Evolutionary conservation across 2,329 filamentous ascomycete genomes (phyloP).

Genomic region (Ampelomyces quisqualis): DNA sequence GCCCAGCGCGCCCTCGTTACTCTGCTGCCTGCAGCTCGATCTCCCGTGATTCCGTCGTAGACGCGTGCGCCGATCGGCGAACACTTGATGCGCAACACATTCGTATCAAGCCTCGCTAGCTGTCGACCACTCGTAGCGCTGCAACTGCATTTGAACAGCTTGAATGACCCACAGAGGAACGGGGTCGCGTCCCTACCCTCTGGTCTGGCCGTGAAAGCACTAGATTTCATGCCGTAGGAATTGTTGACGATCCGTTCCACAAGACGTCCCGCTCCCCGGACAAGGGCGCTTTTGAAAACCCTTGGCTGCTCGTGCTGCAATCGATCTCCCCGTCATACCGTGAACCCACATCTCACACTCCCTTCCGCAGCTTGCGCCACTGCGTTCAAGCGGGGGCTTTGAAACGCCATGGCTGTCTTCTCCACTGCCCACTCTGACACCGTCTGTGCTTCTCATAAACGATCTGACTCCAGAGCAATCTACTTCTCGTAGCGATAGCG

Average conservation of each 20-base stretch:
- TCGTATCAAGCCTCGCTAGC: constrained; percentile 7
- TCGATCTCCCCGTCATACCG: constrained; percentile 40
- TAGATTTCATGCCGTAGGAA: constrained; percentile 9
- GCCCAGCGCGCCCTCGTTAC: background rate
- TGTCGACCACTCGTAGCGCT: constrained; percentile 13
- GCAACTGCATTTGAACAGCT: constrained; percentile 7
- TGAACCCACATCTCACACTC: constrained; percentile 39
- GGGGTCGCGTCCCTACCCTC: constrained; percentile 21
- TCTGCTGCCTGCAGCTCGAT: constrained; percentile 8
- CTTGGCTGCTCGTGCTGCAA: constrained; percentile 35
- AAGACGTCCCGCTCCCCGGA: constrained; percentile 38
- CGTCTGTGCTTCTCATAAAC: constrained; percentile 9
- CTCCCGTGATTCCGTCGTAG: constrained; percentile 19
- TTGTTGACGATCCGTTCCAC: constrained; percentile 38
- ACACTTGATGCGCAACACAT: constrained; percentile 23
- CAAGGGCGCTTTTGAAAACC: constrained; percentile 27
- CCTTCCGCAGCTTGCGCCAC: constrained; percentile 39
- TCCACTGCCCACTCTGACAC: constrained; percentile 14
- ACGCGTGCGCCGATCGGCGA: constrained; percentile 28
- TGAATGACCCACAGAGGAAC: too few species aligned
- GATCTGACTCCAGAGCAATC: background rate
- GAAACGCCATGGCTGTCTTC: constrained; percentile 38
- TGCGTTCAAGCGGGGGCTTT: constrained; percentile 26
- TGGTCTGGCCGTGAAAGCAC: constrained; percentile 21
- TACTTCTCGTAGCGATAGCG: too few species aligned